A percentile compares a stretch with the other conserved stretches of the same genome.
These are phyloP conservation scores for Cryptococcus wingfieldii DNA, from an alignment of 1,284 basidiomycete genomes.

Conservation along the genomic window DNA sequence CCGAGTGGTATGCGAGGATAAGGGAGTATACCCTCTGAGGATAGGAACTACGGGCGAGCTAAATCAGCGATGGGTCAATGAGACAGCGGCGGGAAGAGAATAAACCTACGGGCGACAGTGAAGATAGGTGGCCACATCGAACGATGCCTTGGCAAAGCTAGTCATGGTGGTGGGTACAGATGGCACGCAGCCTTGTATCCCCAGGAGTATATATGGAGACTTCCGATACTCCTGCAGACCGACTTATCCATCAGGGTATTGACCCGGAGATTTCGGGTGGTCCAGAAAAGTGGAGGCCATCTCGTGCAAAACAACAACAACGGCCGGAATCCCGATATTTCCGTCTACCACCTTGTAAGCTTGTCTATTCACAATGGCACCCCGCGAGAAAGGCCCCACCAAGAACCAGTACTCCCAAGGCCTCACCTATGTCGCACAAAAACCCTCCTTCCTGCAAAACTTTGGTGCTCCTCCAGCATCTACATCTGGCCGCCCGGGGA, in stretches of 20 bases:
- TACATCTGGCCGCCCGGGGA: slow-evolving; percentile 2
- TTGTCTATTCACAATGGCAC: neutral
- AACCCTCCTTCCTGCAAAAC: slow-evolving; percentile 39
- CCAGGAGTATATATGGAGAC: no score
- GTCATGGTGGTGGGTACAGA: slow-evolving; percentile 13
- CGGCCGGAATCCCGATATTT: neutral
- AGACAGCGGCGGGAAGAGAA: neutral
- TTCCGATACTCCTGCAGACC: no score
- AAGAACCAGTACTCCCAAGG: slow-evolving; percentile 27
- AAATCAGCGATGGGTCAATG: neutral
- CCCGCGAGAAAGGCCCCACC: slow-evolving; percentile 11
- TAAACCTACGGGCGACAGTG: slow-evolving; percentile 31
- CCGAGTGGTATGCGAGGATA: slow-evolving; percentile 26
- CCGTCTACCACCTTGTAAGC: neutral
- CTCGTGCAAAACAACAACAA: neutral
- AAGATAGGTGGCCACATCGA: slow-evolving; percentile 35
- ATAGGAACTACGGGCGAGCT: slow-evolving; percentile 21
- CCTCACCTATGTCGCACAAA: slow-evolving; percentile 38
- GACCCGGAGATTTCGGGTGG: neutral
- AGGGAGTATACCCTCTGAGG: slow-evolving; percentile 25
- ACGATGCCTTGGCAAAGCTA: slow-evolving; percentile 30
- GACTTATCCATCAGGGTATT: no score
- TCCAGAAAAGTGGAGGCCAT: neutral
- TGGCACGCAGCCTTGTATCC: no score
- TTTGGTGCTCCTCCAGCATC: slow-evolving; percentile 30